Percentiles rank a stretch among this genome's conserved stretches.
These are phyloP conservation scores for Astrothelium macrocarpum DNA, from an alignment of 495 filamentous ascomycete genomes.

Conservation along the genomic window DNA sequence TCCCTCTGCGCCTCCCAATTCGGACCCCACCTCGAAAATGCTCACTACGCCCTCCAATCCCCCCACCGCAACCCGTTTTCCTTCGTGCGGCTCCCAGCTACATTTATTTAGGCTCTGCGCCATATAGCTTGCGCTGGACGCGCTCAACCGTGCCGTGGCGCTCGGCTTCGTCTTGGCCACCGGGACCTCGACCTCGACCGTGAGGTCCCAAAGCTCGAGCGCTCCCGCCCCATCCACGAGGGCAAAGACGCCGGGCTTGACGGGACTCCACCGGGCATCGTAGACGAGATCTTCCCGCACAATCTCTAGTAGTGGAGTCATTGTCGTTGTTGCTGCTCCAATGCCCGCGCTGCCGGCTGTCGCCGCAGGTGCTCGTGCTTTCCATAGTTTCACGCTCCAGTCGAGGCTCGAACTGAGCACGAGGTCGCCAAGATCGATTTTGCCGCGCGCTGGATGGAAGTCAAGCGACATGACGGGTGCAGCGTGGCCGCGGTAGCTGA, in stretches of 20 bases:
- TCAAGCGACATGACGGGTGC: constrained; percentile 93
- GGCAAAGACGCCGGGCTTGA: constrained; percentile 85
- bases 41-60: constrained; percentile 83
- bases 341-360: constrained; percentile 36
- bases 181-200: constrained; percentile 83
- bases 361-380: constrained; percentile 62
- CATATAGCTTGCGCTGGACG: constrained; percentile 37
- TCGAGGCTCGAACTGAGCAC: constrained; percentile 79
- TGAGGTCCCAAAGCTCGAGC: constrained; percentile 92
- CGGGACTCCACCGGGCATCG: constrained; percentile 86
- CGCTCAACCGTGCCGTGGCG: constrained; percentile 38
- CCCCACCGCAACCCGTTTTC: constrained; percentile 74
- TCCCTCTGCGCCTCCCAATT: constrained; percentile 66
- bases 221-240: constrained; percentile 89
- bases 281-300: constrained; percentile 92
- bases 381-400: constrained; percentile 97
- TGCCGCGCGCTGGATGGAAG: constrained; percentile 86
- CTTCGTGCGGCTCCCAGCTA: constrained; percentile 86
- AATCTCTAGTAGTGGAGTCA: constrained; percentile 75
- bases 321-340: constrained; percentile 32
- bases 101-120: constrained; percentile 82
- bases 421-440: constrained; percentile 90
- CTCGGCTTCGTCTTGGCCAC: constrained; percentile 64
- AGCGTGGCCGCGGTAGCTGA: constrained; percentile 77
- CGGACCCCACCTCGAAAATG: constrained; percentile 86